Evolutionary conservation across 495 filamentous ascomycete species (phyloP).

Genomic region (Tuber melanosporum): DNA sequence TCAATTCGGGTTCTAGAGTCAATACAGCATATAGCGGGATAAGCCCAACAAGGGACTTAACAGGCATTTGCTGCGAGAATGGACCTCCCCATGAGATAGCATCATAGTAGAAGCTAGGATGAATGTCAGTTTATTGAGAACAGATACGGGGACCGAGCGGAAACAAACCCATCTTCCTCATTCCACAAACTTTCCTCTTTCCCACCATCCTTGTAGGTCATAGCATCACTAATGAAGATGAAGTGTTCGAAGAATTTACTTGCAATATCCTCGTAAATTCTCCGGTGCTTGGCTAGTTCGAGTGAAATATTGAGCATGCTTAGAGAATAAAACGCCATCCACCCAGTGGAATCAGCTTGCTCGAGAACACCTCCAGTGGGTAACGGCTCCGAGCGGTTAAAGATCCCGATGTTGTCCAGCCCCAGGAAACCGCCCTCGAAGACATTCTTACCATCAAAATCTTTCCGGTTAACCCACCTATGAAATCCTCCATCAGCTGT

Average conservation of each 20-base stretch:
- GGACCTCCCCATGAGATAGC: constrained; percentile 92
- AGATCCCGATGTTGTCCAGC: constrained; percentile 91
- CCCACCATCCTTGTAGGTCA: constrained; percentile 77
- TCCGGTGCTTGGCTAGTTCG: constrained; percentile 86
- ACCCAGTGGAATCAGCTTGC: constrained; percentile 94
- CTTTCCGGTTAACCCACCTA: constrained; percentile 88
- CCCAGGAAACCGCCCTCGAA: constrained; percentile 97
- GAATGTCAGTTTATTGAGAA: constrained; percentile 18
- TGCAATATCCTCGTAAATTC: constrained; percentile 97
- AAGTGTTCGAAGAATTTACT: constrained; percentile 99
- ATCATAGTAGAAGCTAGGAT: constrained; percentile 82
- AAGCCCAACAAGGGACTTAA: constrained; percentile 82
- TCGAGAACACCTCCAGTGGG: constrained; percentile 89
- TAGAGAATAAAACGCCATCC: constrained; percentile 96
- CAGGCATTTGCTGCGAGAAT: constrained; percentile 84
- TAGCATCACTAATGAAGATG: constrained; percentile 93
- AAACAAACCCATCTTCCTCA: constrained; percentile 65
- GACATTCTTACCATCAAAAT: constrained; percentile 86
- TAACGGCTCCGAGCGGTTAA: constrained; percentile 95
- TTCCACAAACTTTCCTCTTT: constrained; percentile 89
- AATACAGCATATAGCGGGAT: constrained; percentile 89
- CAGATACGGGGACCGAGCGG: neutral
- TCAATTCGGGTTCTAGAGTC: constrained; percentile 85
- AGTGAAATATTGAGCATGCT: constrained; percentile 95
- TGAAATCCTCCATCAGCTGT: constrained; percentile 22